phyloP scores from a whole-genome alignment of 192 early-diverging fungal genomes.

The Dissophora globulifera region DNA sequence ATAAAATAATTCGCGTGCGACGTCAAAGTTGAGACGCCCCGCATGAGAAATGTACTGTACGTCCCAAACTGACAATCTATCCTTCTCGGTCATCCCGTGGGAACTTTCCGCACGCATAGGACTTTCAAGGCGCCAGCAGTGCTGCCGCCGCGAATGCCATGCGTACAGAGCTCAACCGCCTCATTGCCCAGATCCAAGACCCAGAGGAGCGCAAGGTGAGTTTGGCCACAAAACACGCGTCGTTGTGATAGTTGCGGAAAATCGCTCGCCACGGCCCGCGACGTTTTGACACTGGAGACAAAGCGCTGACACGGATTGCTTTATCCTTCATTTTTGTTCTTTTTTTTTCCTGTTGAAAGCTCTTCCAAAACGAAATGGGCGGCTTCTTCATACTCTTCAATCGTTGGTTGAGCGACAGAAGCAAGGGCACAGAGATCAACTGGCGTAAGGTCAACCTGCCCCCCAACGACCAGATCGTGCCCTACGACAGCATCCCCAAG shows the following conservation, averaged over 20 bases:
- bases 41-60: no score
- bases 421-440: slow-evolving; percentile 83
- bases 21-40: no score
- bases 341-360: slow-evolving; percentile 44
- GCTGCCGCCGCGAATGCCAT: slow-evolving; percentile 78
- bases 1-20: no score
- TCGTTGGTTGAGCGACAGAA: slow-evolving; percentile 86
- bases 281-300: no score
- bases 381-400: slow-evolving; percentile 85
- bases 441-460: slow-evolving; percentile 98
- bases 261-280: no score
- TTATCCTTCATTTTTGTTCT: background rate
- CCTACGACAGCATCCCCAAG: slow-evolving; percentile 77
- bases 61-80: no score
- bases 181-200: slow-evolving; percentile 66
- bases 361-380: slow-evolving; percentile 85
- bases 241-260: no score
- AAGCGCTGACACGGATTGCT: no score
- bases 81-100: no score
- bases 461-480: slow-evolving; percentile 85
- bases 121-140: slow-evolving; percentile 68
- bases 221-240: no score
- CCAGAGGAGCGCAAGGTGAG: slow-evolving; percentile 67
- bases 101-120: no score
- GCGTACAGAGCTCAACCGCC: slow-evolving; percentile 75